These are phyloP conservation scores for Plasmodium blacklocki DNA, from an alignment of 169 alveolate genomes.

Conservation along the genomic window DNA sequence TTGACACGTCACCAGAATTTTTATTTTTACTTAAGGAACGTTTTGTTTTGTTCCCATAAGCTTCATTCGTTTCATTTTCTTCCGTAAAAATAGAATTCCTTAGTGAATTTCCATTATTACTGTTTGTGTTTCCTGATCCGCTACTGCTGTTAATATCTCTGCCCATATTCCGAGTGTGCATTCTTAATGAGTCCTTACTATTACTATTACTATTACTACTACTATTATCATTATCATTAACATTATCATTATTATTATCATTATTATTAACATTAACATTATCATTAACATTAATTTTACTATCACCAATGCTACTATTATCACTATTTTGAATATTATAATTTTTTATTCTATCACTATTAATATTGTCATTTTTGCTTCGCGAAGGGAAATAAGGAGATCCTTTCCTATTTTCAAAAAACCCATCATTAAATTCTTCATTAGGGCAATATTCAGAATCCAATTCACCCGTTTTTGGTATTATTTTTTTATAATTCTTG, in stretches of 20 bases:
- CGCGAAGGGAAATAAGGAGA: no score
- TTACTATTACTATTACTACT: slow-evolving; percentile 5
- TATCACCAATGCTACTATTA: not conserved
- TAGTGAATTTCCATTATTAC: slow-evolving; percentile 9
- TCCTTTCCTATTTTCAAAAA: not conserved
- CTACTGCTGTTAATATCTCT: slow-evolving; percentile 18
- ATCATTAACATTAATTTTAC: no score
- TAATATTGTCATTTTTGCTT: no score
- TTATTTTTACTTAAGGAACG: slow-evolving; percentile 1
- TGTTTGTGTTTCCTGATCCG: slow-evolving; percentile 30
- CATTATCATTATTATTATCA: not conserved
- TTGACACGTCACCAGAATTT: not conserved
- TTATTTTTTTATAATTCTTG: slow-evolving; percentile 12
- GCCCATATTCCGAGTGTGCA: not conserved
- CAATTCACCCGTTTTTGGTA: slow-evolving; percentile 5
- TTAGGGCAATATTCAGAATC: not conserved
- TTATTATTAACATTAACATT: not conserved
- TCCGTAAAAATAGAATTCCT: slow-evolving; percentile 61
- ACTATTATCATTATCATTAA: not conserved
- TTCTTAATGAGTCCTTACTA: slow-evolving; percentile 17
- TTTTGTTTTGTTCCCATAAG: slow-evolving; percentile 18
- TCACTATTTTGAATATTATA: not conserved
- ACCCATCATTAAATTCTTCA: not conserved
- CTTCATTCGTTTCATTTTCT: slow-evolving; percentile 23
- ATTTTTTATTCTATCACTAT: no score